Conservation (phyloP, 352 stramenopile genomes). For the Phytophthora kernoviae region DNA sequence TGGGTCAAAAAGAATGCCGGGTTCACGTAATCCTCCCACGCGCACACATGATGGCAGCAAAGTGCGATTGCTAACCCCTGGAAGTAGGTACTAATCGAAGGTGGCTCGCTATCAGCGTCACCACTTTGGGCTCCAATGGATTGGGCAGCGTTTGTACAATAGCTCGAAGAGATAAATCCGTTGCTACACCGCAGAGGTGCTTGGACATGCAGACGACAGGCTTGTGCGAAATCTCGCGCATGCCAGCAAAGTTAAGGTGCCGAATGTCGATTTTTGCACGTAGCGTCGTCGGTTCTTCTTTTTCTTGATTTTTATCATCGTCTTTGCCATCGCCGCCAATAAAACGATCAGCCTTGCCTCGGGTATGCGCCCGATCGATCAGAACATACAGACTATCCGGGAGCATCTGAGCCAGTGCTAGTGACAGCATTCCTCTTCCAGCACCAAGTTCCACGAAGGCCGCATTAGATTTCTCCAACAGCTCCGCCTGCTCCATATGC, state of each 20-base stretch:
- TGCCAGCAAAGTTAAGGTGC: conserved; percentile 76
- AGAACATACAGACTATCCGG: conserved; percentile 71
- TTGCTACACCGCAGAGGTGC: conserved; percentile 84
- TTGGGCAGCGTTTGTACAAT: conserved; percentile 58
- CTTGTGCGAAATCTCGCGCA: conserved; percentile 53
- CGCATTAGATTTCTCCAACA: conserved; percentile 48
- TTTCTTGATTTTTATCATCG: conserved; percentile 25
- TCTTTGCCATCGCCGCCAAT: conserved; percentile 47
- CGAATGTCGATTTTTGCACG: conserved; percentile 88
- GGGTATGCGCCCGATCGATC: conserved; percentile 73
- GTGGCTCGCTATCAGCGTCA: conserved; percentile 1
- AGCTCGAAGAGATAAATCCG: conserved; percentile 76
- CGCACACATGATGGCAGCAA: conserved; percentile 82
- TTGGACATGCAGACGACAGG: conserved; percentile 86
- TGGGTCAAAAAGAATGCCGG: conserved; percentile 60
- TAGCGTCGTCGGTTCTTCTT: conserved; percentile 28
- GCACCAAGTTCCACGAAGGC: conserved; percentile 79
- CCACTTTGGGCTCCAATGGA: not conserved
- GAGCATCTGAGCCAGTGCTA: conserved; percentile 73
- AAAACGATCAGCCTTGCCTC: conserved; percentile 77
- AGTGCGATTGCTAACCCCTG: conserved; percentile 72
- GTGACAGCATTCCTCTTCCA: conserved; percentile 78
- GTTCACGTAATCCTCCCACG: conserved; percentile 78
- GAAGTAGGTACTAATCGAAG: conserved; percentile 42
- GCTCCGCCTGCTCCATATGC: conserved; percentile 64